A percentile compares a stretch with the other conserved stretches of the same genome.
Evolutionary conservation across 2,329 filamentous ascomycete genomes (phyloP).

Genomic region (Diaporthe sp.): DNA sequence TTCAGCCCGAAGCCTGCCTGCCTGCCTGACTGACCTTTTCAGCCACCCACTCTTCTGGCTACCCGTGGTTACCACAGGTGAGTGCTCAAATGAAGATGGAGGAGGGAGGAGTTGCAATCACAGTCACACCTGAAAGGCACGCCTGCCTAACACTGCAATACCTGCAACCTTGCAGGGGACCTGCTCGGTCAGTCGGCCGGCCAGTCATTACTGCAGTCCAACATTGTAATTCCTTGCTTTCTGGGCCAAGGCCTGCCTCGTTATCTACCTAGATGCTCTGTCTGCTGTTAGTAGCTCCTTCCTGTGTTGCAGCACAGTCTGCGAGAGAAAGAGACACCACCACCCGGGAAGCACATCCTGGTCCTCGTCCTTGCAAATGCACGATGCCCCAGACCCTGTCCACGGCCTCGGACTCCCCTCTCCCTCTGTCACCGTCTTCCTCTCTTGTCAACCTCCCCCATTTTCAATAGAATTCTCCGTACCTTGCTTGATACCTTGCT

Average conservation of each 20-base stretch:
- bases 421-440: neutral
- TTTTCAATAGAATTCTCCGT: conserved; percentile 13
- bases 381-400: conserved; percentile 16
- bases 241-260: neutral
- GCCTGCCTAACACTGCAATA: neutral
- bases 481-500: conserved; percentile 25
- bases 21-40: too few species aligned
- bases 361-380: neutral
- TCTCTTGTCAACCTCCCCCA: conserved; percentile 24
- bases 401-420: conserved; percentile 22
- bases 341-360: conserved; percentile 12
- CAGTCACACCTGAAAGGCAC: neutral
- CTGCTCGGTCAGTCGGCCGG: neutral
- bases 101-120: neutral
- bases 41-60: neutral
- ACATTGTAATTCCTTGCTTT: neutral
- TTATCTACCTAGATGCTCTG: neutral
- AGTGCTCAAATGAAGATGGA: neutral
- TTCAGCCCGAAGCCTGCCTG: neutral
- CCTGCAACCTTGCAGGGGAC: conserved; percentile 12
- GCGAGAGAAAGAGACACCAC: conserved; percentile 5
- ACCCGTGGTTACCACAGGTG: neutral
- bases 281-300: neutral
- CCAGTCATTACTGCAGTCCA: neutral
- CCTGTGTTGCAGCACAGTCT: neutral